Base-by-base conservation (phyloP, 495 filamentous ascomycete species). In the Penicillium egyptiacum region DNA sequence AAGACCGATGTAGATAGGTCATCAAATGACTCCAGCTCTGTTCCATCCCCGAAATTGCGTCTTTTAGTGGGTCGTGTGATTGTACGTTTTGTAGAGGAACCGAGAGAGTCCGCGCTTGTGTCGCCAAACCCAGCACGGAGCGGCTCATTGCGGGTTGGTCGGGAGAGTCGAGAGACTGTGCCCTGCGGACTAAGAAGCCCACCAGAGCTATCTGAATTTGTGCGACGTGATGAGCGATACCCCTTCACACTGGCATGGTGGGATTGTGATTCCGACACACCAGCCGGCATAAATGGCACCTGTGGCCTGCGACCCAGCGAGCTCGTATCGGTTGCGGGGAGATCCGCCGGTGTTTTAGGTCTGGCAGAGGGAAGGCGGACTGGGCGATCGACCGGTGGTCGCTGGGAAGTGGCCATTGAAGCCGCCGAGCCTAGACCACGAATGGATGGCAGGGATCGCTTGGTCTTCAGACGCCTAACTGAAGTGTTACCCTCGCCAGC, bases 21-120 rank as follows among this genome's bases (percentile, higher is more conserved):
- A 63, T 98, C 94, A 69, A 98, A 98, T 12, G 81, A 83, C 56
- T 97, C 93, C 28, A 98, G 75, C 69, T 98, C 94, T 39, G 83
- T 89, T 20, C 94, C 94, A 72, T 96, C 91, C 5, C 94, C 94
- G 73, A 93, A 98, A 64, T 90, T 85, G 30, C 87, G 84, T 53
- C 84, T 80, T 39, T 84, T 82, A 26, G 84, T 83, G 4, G 91
- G 92, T 68, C 88, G 86, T 57, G 81, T 90, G 40, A 96, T 73
- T 25, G 86, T 85, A 40, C 81, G 79, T 69, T 89, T 89, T 2
- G 79, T 70, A 23, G 81, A 74, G 26, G 82, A 42, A 31, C 57
- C 56, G 9, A 62, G 26, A n/a, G 63, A 82, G 62, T 87, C 81
- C 23, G 79, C 67, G 69, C 76, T 67, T 64, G 57, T 56, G 10